Base-by-base conservation (phyloP, 2,329 filamentous ascomycete species). In the Aspergillus sp. region DNA sequence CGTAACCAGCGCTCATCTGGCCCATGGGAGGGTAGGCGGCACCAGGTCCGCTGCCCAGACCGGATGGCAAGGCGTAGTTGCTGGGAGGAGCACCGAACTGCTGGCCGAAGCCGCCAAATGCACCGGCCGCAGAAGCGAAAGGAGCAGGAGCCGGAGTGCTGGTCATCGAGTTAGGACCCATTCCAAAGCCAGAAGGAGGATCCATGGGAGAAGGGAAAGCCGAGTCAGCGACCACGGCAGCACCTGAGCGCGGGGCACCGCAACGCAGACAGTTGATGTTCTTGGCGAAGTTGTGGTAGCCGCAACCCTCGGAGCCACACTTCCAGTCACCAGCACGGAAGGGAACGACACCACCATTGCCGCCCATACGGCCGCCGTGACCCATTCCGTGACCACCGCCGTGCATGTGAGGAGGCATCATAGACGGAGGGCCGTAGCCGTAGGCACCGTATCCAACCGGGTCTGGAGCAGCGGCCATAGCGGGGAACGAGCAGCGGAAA, bases 321-420 rank as follows among this genome's bases (percentile, higher is more conserved):
- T 96, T 96, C 93, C 93, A 98, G 66, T 98, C 93, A 64, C 93
- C 93, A 47, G 93, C 93, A 63, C 93, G 87, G 85, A 98, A 98
- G 13, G 93, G 93, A 39, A 98, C 93, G 43, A 90, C 86, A 47
- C 87, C 86, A 58, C 87, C 86, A 53, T 88, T 78, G 41, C 76
- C 86, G 54, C 86, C 85, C 77, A 89, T 88, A 52, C 76, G 75
- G 52, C 73, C 72, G 52, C 73, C 72, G 57, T 88, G 84, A 43
- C 72, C 73, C 69, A 74, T 75, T 49, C 75, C 73, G 54, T 80
- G 75, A 47, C 74, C 75, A 35, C 75, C 75, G 57, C 83, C 75
- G 41, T 81, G 80, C 71, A 87, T 86, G 68, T 90, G 87, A 52
- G 84, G 84, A 35, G 83, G 81, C 79, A 90, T 87, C 82, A 91